A percentile compares a stretch with the other conserved stretches of the same genome.
Evolutionary conservation across 306 rosid genomes (phyloP).

Genomic region (Oxytropis ochrocephala): DNA sequence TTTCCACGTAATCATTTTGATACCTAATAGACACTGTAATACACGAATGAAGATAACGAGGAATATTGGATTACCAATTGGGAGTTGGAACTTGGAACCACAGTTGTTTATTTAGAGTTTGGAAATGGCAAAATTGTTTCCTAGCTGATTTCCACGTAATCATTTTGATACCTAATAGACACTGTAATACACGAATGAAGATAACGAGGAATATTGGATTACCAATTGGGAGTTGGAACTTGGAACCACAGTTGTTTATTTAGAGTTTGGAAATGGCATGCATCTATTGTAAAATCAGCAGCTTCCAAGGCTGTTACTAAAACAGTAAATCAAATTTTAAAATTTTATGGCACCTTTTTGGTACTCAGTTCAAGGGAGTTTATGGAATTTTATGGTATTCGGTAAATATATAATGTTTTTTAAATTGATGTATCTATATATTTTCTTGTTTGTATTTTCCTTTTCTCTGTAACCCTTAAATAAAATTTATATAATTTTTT

Average conservation of each 20-base stretch:
- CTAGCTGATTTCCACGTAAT: background rate
- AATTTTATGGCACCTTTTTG: background rate
- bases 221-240: background rate
- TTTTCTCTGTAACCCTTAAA: background rate
- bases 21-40: background rate
- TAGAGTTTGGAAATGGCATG: background rate
- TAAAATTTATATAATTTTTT: background rate
- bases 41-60: conserved; percentile 2
- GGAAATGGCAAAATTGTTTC: too few relatives aligned
- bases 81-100: background rate
- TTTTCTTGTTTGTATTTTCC: background rate
- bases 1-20: background rate
- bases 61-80: background rate
- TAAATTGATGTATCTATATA: background rate
- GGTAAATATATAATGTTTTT: background rate
- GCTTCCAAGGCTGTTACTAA: background rate
- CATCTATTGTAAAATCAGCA: background rate
- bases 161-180: background rate
- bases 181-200: background rate
- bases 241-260: too few relatives aligned
- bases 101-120: too few relatives aligned
- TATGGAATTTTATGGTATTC: background rate
- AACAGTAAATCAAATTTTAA: background rate
- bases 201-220: background rate
- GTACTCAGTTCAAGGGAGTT: background rate